Evolutionary conservation across 176 grass and related monocot species (phyloP), one percentile per base, ranked within the genome.

Genomic region (Carex scoparia): DNA sequence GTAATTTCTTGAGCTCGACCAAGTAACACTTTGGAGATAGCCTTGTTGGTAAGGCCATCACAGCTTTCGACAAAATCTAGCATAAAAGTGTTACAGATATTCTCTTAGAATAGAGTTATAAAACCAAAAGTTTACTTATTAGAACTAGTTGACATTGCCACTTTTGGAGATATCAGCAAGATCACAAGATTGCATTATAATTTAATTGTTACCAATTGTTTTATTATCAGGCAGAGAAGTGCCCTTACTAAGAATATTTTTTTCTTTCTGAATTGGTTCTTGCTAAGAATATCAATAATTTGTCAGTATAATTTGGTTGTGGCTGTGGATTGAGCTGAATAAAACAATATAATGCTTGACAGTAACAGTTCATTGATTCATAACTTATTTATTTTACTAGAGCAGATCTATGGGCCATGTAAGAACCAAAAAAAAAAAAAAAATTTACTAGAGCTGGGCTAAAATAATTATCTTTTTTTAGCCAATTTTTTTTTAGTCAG

Each of bases 51-150:
- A 59, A 14, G 2, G 58, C 7, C 16, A 53, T 13, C 75, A 58
- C 82, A 53, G 38, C n/a, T 55, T 67, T 63, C 27, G 18, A 67
- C 84, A 89, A 23, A 4, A 89, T 61, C 88, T 86, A 44, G 60
- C 58, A 7, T 75, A 40, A 14, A 82, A 60, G 18, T 4, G 44
- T 14, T 73, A 18, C 0, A 75, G 5, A 67, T 74, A 12, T 16
- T 16, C 10, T 35, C 46, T 55, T 14, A 54, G 11, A 84, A 10
- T 18, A 56, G 61, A 84, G 28, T 35, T 12, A 53, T 38, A 72
- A 33, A 72, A 61, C n/a, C 64, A 0, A 71, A 71, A 62, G 37
- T 72, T 81, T 2, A 1, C 48, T 57, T 28, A 40, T 18, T 40
- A 42, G 66, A 69, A 69, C 33, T 18, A 42, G 13, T 69, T 69